Evolutionary conservation across 1,284 basidiomycete genomes (phyloP), one percentile per base, ranked within the genome.

Genomic region (Vanrija humicola): DNA sequence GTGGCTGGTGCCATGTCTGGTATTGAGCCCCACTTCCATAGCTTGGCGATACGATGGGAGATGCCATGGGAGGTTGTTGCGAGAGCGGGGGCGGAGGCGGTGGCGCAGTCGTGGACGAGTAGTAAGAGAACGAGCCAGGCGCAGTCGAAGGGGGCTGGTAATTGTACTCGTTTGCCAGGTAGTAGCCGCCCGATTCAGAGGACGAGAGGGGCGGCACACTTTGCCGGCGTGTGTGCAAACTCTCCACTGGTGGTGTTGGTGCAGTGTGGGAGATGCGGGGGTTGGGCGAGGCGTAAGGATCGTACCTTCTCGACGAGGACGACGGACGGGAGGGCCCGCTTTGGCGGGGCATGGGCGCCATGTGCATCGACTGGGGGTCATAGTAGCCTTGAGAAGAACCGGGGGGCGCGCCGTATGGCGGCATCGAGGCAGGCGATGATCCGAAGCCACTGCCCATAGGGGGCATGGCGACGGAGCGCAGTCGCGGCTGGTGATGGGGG

Each of bases 111-210:
- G 46, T 25, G 6, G 51, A 43, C 43, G 47, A 54, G 49, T 56
- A 58, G 45, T 58, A 51, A 2, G 55, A 29, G 44, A 59, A 56
- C 8, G 54, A 50, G 0, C 57, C 56, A 1, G 61, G 61, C 8
- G 61, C 61, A 1, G 56, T 56, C 5, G 61, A 55, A 7, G 61
- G 61, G 5, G 61, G 61, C 38, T 62, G 61, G 48, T 62, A 62
- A 46, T 54, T 58, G 57, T 62, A 62, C 21, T 58, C 56, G 39
- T 28, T 40, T 3, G 43, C 43, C 3, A 47, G 54, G 12, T 54
- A 53, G 47, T 58, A 56, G 47, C 48, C 52, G 12, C 50, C 38
- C 2, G 38, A 26, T 12, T 58, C 52, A 6, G 45, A 46, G 3
- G 49, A 40, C 6, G 55, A 50, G 15, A 54, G 54, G 14, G 60